These are phyloP conservation scores for Darksidea phi DNA, from an alignment of 495 filamentous ascomycete genomes.

Conservation along the genomic window DNA sequence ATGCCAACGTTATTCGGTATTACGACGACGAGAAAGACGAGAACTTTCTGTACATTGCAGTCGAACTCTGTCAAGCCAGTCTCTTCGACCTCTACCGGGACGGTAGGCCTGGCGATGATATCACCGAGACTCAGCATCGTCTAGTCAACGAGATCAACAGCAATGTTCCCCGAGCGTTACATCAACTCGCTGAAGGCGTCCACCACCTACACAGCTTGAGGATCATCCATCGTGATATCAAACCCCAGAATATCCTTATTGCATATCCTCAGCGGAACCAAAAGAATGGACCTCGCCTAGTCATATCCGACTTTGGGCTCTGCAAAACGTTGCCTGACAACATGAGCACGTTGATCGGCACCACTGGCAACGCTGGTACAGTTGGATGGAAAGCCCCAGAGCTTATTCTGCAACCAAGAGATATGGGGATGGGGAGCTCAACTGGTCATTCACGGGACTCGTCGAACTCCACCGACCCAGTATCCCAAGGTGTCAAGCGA, in stretches of 20 bases:
- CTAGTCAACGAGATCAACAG: conserved; percentile 53
- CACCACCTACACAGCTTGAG: conserved; percentile 86
- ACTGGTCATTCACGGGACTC: conserved; percentile 38
- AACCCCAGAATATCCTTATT: conserved; percentile 95
- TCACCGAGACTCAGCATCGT: conserved; percentile 40
- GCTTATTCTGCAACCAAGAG: conserved; percentile 69
- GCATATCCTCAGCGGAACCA: conserved; percentile 51
- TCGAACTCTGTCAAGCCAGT: conserved; percentile 94
- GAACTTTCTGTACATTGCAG: conserved; percentile 92
- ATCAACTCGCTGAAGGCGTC: conserved; percentile 83
- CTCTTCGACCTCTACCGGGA: conserved; percentile 79
- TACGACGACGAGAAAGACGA: conserved; percentile 83
- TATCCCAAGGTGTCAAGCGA: conserved; percentile 69
- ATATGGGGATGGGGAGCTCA: conserved; percentile 51
- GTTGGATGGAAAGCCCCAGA: conserved; percentile 96
- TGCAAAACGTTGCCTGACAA: conserved; percentile 98
- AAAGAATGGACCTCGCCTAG: conserved; percentile 63
- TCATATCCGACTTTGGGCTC: conserved; percentile 96
- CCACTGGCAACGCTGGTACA: conserved; percentile 90
- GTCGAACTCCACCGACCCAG: conserved; percentile 37
- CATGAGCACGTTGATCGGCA: conserved; percentile 89
- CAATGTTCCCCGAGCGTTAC: conserved; percentile 65
- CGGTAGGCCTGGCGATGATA: conserved; percentile 30
- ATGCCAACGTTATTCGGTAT: conserved; percentile 94
- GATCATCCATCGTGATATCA: conserved; percentile 95